A percentile compares a stretch with the other conserved stretches of the same genome.
Evolutionary conservation across 2,329 filamentous ascomycete genomes (phyloP).

Genomic region (Setomelanomma holmii): DNA sequence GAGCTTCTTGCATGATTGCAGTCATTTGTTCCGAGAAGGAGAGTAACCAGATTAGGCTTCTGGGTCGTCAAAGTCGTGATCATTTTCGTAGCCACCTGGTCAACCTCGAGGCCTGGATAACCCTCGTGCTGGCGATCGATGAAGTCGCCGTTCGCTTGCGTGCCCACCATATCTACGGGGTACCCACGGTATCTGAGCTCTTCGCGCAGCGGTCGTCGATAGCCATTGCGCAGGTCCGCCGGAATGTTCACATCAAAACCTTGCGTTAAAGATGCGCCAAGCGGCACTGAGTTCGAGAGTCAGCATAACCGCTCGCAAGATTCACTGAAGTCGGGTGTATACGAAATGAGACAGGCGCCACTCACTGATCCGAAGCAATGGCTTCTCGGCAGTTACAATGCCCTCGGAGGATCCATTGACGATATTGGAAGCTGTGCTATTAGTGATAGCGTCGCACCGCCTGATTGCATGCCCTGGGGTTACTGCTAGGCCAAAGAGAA

Average conservation of each 20-base stretch:
- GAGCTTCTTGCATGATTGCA: neutral
- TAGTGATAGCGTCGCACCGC: too few species aligned
- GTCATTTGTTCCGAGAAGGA: constrained; percentile 23
- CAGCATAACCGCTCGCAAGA: neutral
- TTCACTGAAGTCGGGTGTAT: neutral
- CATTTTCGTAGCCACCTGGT: constrained; percentile 3
- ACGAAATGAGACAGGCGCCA: neutral
- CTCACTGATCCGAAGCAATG: constrained; percentile 1
- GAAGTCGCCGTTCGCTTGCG: constrained; percentile 7
- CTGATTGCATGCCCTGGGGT: too few species aligned
- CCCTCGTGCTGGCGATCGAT: constrained; percentile 20
- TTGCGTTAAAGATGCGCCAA: constrained; percentile 17
- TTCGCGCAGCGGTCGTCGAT: constrained; percentile 15
- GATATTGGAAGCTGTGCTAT: neutral
- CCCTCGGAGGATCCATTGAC: neutral
- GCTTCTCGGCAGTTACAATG: neutral
- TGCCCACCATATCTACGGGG: constrained; percentile 19
- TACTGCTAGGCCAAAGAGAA: neutral
- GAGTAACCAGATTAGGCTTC: constrained; percentile 18
- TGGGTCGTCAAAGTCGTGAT: constrained; percentile 1
- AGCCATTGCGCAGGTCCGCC: constrained; percentile 8
- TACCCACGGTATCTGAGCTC: constrained; percentile 10
- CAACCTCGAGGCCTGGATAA: constrained; percentile 8
- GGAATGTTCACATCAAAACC: neutral
- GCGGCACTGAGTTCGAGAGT: constrained; percentile 6